Percentiles rank a stretch among this genome's conserved stretches.
Conservation (phyloP, 768 basidiomycete species). For the Boletellus ananas region DNA sequence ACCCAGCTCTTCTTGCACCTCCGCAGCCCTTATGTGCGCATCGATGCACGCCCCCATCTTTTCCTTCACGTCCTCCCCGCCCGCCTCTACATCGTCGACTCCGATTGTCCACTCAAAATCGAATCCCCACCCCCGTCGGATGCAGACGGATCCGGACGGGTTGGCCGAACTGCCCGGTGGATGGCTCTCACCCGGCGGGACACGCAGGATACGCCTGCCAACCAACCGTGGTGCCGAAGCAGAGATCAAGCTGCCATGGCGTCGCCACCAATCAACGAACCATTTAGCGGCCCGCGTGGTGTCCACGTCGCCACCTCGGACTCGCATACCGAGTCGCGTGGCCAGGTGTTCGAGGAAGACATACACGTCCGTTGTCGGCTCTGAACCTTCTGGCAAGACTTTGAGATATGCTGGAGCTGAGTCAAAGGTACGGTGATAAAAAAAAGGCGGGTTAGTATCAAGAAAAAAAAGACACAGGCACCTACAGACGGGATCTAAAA, state of each 20-base stretch:
- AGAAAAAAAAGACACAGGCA: slow-evolving; percentile 13
- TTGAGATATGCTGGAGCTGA: slow-evolving; percentile 70
- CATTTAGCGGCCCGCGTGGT: slow-evolving; percentile 67
- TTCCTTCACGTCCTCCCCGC: slow-evolving; percentile 41
- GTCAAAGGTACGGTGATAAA: background rate
- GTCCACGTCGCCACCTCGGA: slow-evolving; percentile 72
- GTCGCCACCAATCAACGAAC: slow-evolving; percentile 88
- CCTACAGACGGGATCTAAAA: slow-evolving; percentile 69
- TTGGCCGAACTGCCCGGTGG: background rate
- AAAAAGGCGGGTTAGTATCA: background rate
- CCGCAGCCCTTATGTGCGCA: slow-evolving; percentile 40
- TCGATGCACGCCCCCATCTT: slow-evolving; percentile 74
- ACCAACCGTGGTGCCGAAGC: slow-evolving; percentile 38
- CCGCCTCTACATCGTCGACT: slow-evolving; percentile 5
- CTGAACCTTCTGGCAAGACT: slow-evolving; percentile 51
- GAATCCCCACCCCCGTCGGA: slow-evolving; percentile 76
- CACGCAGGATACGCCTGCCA: background rate
- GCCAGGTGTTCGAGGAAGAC: slow-evolving; percentile 71
- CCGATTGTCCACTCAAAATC: slow-evolving; percentile 68
- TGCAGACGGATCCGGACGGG: background rate
- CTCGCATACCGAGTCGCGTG: slow-evolving; percentile 74
- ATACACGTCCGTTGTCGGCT: slow-evolving; percentile 57
- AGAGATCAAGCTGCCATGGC: slow-evolving; percentile 58
- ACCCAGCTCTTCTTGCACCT: slow-evolving; percentile 52
- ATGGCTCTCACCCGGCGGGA: background rate